Evolutionary conservation across 202 grass and related monocot genomes (phyloP), one percentile per base, ranked within the genome.

Genomic region (Setaria viridis): DNA sequence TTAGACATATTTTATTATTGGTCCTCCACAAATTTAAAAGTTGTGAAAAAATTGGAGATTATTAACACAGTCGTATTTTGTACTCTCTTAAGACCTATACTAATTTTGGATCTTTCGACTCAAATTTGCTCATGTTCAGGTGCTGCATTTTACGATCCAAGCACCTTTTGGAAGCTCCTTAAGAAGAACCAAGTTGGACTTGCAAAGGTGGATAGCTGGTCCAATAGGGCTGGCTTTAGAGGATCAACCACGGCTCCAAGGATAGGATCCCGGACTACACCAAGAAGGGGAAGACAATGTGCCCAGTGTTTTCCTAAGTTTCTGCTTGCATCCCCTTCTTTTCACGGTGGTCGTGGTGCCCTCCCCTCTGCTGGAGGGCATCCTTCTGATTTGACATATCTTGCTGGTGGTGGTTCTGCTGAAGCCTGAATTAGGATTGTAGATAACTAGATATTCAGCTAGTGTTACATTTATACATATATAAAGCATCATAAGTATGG

Each of bases 351-450:
- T 14, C 89, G 91, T 12, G 93, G 93, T 87, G 93, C 93, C 88
- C 93, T 95, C 87, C 93, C 93, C 39, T 95, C 93, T 80, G 93
- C 93, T 72, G 93, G 93, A 75, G 93, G 93, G 86, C 93, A 95
- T 93, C 93, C 93, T 87, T 92, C 93, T 6, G 93, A 95, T 88
- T 80, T 95, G 50, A 95, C 93, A 43, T 89, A 91, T 81, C 88
- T 95, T 73, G 93, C 93, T 13, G 93, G 93, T 2, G 93, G 93
- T 58, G 93, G 93, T 84, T 65, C 51, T 85, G 63, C 55, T 79
- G 70, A 86, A 85, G 58, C 63, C 73, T 95, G 83, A 88, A 78
- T 59, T 91, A 81, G 80, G 42, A 47, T 19, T 78, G 7, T 74
- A 84, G 88, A 79, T 53, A 51, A 43, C 43, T 70, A 90, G 85